These are phyloP conservation scores for Naganishia liquefaciens DNA, from an alignment of 1,284 basidiomycete genomes.

Conservation along the genomic window DNA sequence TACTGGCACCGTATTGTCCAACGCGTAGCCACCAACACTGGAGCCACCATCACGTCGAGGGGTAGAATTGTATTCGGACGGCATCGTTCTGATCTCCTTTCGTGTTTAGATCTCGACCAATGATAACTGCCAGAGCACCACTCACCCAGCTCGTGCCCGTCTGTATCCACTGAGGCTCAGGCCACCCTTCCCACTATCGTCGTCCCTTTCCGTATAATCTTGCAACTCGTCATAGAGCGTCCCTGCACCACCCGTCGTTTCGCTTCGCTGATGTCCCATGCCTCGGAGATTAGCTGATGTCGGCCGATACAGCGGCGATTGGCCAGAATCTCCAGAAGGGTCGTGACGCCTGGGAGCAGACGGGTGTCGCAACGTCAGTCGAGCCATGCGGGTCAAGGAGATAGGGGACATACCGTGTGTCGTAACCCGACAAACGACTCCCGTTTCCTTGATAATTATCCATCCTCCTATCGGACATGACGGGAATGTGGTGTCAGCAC, in stretches of 20 bases:
- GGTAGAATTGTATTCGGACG: slow-evolving; percentile 18
- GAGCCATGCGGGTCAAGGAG: not conserved
- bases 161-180: slow-evolving; percentile 38
- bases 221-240: slow-evolving; percentile 17
- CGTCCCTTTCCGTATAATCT: slow-evolving; percentile 11
- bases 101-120: no score
- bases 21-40: slow-evolving; percentile 7
- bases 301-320: slow-evolving; percentile 20
- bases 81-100: not conserved
- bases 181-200: slow-evolving; percentile 24
- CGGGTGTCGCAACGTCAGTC: not conserved
- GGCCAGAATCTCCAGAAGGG: slow-evolving; percentile 10
- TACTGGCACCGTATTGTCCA: slow-evolving; percentile 42
- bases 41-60: slow-evolving; percentile 4
- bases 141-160: slow-evolving; percentile 53
- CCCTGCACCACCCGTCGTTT: slow-evolving; percentile 9
- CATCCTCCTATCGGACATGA: not conserved
- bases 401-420: slow-evolving; percentile 13
- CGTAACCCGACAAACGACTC: slow-evolving; percentile 13
- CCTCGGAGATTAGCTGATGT: slow-evolving; percentile 18
- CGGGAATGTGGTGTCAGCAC: not conserved
- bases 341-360: not conserved
- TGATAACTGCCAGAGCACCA: slow-evolving; percentile 3
- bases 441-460: slow-evolving; percentile 13
- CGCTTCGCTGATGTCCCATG: slow-evolving; percentile 24